These are phyloP conservation scores for Acanthamoeba lugdunensis DNA, from an alignment of 208 protist genomes.

Conservation along the genomic window DNA sequence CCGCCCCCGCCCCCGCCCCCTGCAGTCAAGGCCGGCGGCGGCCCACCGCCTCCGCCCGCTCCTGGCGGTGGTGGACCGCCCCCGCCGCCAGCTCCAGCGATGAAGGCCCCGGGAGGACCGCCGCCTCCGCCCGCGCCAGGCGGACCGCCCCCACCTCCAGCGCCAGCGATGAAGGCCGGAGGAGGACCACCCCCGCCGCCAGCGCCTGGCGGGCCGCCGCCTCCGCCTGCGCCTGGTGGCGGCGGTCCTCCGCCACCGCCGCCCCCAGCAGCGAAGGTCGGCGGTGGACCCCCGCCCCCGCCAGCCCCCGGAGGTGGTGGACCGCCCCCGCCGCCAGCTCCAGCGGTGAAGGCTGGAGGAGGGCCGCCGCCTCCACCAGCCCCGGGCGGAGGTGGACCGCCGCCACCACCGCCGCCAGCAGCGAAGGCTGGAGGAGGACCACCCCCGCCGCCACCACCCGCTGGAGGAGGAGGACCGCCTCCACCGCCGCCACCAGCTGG, in stretches of 20 bases:
- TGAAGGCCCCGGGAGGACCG: background rate
- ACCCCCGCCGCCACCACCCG: background rate
- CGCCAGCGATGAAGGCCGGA: background rate
- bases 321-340: background rate
- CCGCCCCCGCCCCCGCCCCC: background rate
- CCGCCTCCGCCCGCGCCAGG: background rate
- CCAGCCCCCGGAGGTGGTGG: background rate
- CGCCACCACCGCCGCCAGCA: conserved; percentile 1
- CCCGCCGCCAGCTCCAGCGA: background rate
- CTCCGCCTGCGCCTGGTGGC: background rate
- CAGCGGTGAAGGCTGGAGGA: background rate
- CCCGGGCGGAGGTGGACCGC: background rate
- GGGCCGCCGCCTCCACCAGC: background rate
- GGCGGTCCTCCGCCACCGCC: background rate
- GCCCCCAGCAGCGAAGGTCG: background rate
- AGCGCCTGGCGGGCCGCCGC: background rate
- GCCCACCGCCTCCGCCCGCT: background rate
- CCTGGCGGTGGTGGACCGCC: background rate
- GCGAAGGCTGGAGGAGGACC: background rate
- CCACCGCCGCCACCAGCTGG: background rate
- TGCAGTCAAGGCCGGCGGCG: background rate
- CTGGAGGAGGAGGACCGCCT: background rate
- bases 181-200: too few species aligned
- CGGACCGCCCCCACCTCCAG: too few species aligned
- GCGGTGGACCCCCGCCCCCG: background rate